Percentiles rank a stretch among this genome's conserved stretches.
These are phyloP conservation scores for Backusella macrospora DNA, from an alignment of 192 early-diverging fungal species.

Conservation along the genomic window DNA sequence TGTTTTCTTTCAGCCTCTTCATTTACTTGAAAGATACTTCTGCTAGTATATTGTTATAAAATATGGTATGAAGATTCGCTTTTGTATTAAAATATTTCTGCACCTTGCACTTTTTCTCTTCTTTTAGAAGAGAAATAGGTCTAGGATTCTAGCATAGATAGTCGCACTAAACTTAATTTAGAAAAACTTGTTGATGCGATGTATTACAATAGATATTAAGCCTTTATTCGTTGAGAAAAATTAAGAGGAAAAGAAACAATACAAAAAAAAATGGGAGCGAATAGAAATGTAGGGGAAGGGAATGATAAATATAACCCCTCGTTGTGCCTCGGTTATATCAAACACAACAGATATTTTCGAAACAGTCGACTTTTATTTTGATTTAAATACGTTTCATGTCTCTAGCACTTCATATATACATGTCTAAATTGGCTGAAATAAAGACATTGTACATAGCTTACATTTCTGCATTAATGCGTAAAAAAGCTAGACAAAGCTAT, in stretches of 20 bases:
- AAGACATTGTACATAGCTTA: conserved; percentile 1
- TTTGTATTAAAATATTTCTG: neutral
- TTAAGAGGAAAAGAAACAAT: neutral
- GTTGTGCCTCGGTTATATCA: conserved; percentile 6
- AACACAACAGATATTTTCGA: neutral
- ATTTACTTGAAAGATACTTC: neutral
- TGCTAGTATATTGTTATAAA: neutral
- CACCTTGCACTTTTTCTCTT: neutral
- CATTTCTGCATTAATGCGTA: neutral
- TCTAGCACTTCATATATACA: conserved; percentile 12
- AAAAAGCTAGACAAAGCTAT: neutral
- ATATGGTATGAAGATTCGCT: neutral
- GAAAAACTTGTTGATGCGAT: conserved; percentile 3
- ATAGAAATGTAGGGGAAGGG: conserved; percentile 12
- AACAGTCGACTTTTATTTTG: conserved; percentile 5
- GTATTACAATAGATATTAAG: neutral
- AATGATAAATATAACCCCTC: conserved; percentile 7
- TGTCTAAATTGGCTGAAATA: neutral
- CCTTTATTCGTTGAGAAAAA: neutral
- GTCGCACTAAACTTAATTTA: neutral
- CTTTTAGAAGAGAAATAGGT: neutral
- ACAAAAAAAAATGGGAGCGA: neutral
- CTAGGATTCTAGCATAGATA: neutral
- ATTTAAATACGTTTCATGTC: conserved; percentile 3
- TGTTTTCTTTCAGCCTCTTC: neutral